phyloP scores from a whole-genome alignment of 2,329 filamentous ascomycete genomes.

The Dryadomyces sulphureus region DNA sequence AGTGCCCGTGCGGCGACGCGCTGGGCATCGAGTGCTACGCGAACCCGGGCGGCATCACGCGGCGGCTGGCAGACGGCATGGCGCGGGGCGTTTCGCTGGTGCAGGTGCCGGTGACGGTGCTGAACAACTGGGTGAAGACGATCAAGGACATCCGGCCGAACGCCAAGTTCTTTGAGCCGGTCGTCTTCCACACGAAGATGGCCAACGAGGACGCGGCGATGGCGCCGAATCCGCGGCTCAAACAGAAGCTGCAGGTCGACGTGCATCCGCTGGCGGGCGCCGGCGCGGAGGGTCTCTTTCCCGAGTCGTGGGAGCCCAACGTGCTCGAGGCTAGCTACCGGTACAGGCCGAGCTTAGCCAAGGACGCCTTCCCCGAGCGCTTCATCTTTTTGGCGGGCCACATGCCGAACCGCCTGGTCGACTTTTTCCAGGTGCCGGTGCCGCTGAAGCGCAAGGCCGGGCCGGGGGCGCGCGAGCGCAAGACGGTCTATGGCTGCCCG shows the following conservation, averaged over 20 bases:
- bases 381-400: constrained; percentile 12
- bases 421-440: constrained; percentile 11
- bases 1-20: constrained; percentile 11
- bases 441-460: constrained; percentile 6
- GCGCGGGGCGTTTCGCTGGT: constrained; percentile 11
- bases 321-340: constrained; percentile 4
- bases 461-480: constrained; percentile 1
- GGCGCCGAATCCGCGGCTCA: constrained; percentile 9
- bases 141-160: constrained; percentile 8
- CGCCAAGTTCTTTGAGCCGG: constrained; percentile 10
- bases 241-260: constrained; percentile 10
- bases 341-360: constrained; percentile 8
- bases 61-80: constrained; percentile 10
- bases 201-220: constrained; percentile 9
- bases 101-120: constrained; percentile 10
- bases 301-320: constrained; percentile 6
- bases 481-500: constrained; percentile 12
- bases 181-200: constrained; percentile 10
- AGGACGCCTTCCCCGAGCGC: constrained; percentile 12
- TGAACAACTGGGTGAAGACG: constrained; percentile 13
- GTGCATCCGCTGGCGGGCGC: constrained; percentile 1
- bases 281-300: constrained; percentile 7
- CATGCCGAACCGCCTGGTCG: constrained; percentile 8
- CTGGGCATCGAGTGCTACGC: constrained; percentile 14
- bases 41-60: constrained; percentile 11